Evolutionary conservation across 257 asterid genomes (phyloP).

Genomic region (Rauvolfia tetraphylla): DNA sequence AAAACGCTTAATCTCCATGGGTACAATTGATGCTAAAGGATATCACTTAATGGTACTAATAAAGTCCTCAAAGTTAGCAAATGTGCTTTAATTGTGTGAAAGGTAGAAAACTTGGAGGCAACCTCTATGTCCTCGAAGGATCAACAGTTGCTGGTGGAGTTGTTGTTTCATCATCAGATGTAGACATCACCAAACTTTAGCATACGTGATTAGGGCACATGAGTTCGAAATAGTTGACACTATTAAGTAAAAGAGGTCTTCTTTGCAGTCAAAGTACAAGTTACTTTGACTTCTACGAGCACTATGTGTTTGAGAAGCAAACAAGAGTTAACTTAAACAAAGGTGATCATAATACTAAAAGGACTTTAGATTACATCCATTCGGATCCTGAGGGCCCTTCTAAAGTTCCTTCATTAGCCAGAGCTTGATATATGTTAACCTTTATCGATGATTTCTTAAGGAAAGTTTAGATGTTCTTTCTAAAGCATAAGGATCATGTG

Average conservation of each 20-base stretch:
- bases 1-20: neutral
- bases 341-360: neutral
- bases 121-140: neutral
- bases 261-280: no score
- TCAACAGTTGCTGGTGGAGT: neutral
- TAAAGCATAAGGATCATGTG: no score
- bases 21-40: neutral
- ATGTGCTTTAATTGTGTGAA: neutral
- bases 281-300: slow-evolving; percentile 3
- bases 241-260: neutral
- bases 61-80: neutral
- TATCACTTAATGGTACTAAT: neutral
- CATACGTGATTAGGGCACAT: no score
- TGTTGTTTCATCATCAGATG: neutral
- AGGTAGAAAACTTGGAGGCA: neutral
- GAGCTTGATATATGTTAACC: no score
- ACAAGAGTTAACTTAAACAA: neutral
- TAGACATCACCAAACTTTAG: no score
- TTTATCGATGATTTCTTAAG: no score
- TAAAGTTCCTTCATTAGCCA: no score
- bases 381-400: no score
- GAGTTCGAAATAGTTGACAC: neutral
- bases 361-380: neutral
- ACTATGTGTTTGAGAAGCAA: neutral
- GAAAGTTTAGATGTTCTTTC: no score